Evolutionary conservation across 257 asterid species (phyloP).

Genomic region (Capsicum pubescens): DNA sequence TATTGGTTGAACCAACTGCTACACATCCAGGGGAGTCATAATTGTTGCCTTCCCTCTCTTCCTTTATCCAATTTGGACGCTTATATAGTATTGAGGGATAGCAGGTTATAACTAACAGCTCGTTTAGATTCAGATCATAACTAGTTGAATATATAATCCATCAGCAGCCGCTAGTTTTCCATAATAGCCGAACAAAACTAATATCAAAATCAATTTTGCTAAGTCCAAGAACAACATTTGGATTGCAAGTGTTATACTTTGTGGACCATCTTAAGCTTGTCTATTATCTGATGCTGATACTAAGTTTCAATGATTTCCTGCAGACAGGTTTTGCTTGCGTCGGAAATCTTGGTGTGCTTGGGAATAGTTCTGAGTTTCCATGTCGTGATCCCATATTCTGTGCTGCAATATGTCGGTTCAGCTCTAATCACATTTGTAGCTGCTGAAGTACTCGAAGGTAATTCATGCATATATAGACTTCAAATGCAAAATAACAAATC

Average conservation of each 20-base stretch:
- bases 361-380: constrained; percentile 90
- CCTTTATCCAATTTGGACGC: not conserved
- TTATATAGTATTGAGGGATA: not conserved
- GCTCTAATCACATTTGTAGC: constrained; percentile 95
- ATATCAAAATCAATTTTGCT: not conserved
- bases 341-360: constrained; percentile 83
- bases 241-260: not conserved
- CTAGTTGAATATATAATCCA: not conserved
- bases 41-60: not conserved
- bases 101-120: not conserved
- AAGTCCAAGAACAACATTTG: not conserved
- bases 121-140: not conserved
- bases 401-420: constrained; percentile 79
- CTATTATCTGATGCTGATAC: not conserved
- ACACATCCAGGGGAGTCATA: not conserved
- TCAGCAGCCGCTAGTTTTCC: not conserved
- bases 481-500: constrained; percentile 10
- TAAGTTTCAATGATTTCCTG: constrained; percentile 27
- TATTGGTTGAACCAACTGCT: not conserved
- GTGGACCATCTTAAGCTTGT: not conserved
- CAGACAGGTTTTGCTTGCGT: constrained; percentile 93
- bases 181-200: not conserved
- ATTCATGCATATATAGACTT: not conserved
- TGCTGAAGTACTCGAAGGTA: constrained; percentile 97
- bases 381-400: constrained; percentile 62